These are phyloP conservation scores for Crithidia brevicula DNA, from an alignment of 208 protist genomes.

Conservation along the genomic window DNA sequence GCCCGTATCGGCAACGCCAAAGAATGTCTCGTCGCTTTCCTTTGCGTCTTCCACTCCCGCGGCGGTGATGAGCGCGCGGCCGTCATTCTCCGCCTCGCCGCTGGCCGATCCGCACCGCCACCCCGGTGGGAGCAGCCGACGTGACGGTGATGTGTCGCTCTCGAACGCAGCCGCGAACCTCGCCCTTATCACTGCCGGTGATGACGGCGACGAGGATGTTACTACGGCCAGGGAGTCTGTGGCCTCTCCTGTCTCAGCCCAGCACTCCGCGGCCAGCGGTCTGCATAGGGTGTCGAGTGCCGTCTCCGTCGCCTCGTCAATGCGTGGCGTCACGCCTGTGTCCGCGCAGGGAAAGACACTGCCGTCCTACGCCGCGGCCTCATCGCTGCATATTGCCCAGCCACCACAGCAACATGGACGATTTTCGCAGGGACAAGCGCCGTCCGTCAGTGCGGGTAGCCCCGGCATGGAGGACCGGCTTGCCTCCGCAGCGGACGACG, in stretches of 20 bases:
- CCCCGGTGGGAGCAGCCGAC: not conserved
- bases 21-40: not conserved
- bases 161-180: conserved; percentile 2
- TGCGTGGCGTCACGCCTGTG: not conserved
- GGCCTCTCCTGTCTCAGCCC: not conserved
- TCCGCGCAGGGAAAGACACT: conserved; percentile 1
- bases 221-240: conserved; percentile 4
- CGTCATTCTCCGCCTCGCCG: not conserved
- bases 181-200: conserved; percentile 4
- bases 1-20: not conserved
- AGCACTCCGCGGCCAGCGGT: not conserved
- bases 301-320: conserved; percentile 5
- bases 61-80: not conserved
- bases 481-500: conserved; percentile 1
- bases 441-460: not conserved
- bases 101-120: not conserved
- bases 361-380: not conserved
- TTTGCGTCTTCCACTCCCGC: too few species aligned
- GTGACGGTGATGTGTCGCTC: conserved; percentile 2
- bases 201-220: conserved; percentile 27
- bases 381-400: not conserved
- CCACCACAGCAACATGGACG: not conserved
- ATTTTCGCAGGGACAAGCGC: not conserved
- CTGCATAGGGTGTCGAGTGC: conserved; percentile 7
- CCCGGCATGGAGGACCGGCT: not conserved